phyloP scores from a whole-genome alignment of 192 early-diverging fungal genomes.

The Dissophora ornata region DNA sequence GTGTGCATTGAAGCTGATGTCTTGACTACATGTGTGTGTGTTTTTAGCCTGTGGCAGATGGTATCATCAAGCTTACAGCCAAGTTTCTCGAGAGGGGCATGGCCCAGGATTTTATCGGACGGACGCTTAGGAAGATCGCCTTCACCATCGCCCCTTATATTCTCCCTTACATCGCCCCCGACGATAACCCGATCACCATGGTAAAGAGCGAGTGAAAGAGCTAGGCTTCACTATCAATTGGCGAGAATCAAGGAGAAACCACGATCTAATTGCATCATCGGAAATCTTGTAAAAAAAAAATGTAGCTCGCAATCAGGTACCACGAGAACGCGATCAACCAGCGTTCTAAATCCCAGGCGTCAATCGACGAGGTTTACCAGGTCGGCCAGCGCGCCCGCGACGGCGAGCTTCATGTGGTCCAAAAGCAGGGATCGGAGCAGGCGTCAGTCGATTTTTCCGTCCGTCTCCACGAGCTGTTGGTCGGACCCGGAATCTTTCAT shows the following conservation, averaged over 20 bases:
- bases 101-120: slow-evolving; percentile 23
- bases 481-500: slow-evolving; percentile 43
- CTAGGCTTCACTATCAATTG: too few species aligned
- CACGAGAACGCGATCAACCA: slow-evolving; percentile 36
- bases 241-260: too few species aligned
- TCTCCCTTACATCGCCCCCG: slow-evolving; percentile 27
- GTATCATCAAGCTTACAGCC: slow-evolving; percentile 30
- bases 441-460: not conserved
- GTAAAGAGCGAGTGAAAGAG: too few species aligned
- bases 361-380: slow-evolving; percentile 10
- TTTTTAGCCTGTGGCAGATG: slow-evolving; percentile 33
- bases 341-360: slow-evolving; percentile 25
- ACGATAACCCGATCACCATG: slow-evolving; percentile 28
- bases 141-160: slow-evolving; percentile 31
- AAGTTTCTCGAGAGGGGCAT: slow-evolving; percentile 13
- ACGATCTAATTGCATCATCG: too few species aligned
- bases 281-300: too few species aligned
- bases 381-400: slow-evolving; percentile 35
- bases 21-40: too few species aligned
- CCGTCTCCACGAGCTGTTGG: slow-evolving; percentile 28
- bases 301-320: slow-evolving; percentile 35
- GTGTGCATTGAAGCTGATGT: too few species aligned
- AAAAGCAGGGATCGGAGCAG: slow-evolving; percentile 3
- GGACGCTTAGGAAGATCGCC: slow-evolving; percentile 18
- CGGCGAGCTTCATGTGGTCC: slow-evolving; percentile 17